Evolutionary conservation across 106 monocot species (phyloP).

Genomic region (Amphibolis antarctica): DNA sequence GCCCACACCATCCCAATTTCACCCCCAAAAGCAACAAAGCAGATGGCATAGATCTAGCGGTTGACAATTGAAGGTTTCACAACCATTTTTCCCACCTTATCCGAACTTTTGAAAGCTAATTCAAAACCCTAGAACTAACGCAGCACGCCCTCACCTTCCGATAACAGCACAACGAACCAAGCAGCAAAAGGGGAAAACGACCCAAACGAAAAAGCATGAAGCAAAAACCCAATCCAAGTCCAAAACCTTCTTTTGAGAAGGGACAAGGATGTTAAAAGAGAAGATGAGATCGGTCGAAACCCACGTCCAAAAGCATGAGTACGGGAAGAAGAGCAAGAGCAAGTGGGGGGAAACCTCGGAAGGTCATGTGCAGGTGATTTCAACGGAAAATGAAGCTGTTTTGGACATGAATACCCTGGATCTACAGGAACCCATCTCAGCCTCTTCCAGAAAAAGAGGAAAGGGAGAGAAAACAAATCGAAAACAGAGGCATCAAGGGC

Average conservation of each 20-base stretch:
- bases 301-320: background rate
- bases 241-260: background rate
- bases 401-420: conserved; percentile 29
- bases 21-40: conserved; percentile 1
- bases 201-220: background rate
- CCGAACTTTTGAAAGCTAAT: background rate
- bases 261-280: background rate
- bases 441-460: conserved; percentile 13
- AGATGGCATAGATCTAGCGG: conserved; percentile 2
- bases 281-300: conserved; percentile 5
- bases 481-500: too few species aligned
- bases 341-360: conserved; percentile 17
- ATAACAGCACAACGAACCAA: background rate
- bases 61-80: too few species aligned
- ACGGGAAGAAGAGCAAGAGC: background rate
- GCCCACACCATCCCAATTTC: background rate
- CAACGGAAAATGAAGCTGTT: conserved; percentile 6
- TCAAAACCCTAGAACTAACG: background rate
- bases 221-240: conserved; percentile 4
- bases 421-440: conserved; percentile 39
- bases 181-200: background rate
- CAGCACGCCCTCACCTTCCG: background rate
- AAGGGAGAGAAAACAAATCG: too few species aligned
- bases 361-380: conserved; percentile 19
- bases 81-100: background rate